phyloP scores from a whole-genome alignment of 257 asterid species.

The Misopates orontium region DNA sequence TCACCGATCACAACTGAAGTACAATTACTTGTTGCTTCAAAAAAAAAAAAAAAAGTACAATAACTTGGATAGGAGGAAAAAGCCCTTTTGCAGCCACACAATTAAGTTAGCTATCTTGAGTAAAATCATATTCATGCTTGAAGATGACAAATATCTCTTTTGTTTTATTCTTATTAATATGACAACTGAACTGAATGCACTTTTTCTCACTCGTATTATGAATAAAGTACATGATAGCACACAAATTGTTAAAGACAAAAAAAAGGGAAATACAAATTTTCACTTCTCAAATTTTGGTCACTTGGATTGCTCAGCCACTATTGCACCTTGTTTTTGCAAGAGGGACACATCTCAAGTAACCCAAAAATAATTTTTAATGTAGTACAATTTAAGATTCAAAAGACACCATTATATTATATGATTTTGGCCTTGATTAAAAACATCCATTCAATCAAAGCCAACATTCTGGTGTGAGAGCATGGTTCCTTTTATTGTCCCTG shows the following conservation, averaged over 20 bases:
- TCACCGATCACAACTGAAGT: too few relatives aligned
- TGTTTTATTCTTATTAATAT: too few relatives aligned
- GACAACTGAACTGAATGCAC: too few relatives aligned
- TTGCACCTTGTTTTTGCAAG: constrained; percentile 31
- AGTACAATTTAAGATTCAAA: background rate
- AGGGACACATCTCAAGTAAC: constrained; percentile 48
- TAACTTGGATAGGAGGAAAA: too few relatives aligned
- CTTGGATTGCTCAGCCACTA: constrained; percentile 48
- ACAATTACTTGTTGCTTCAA: too few relatives aligned
- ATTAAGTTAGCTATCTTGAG: too few relatives aligned
- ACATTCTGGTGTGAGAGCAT: constrained; percentile 81
- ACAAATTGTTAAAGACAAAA: background rate
- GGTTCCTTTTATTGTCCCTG: constrained; percentile 72
- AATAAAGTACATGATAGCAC: constrained; percentile 27
- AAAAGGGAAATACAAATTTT: background rate
- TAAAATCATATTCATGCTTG: too few relatives aligned
- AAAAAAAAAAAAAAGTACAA: too few relatives aligned
- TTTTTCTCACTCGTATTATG: constrained; percentile 4
- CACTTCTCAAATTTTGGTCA: constrained; percentile 22
- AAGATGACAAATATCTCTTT: too few relatives aligned
- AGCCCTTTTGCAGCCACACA: too few relatives aligned
- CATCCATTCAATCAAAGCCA: constrained; percentile 31
- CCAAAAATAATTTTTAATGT: background rate
- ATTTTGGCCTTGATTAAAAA: background rate
- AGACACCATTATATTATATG: background rate